phyloP scores from a whole-genome alignment of 192 early-diverging fungal genomes.

The Coemansia javaensis region DNA sequence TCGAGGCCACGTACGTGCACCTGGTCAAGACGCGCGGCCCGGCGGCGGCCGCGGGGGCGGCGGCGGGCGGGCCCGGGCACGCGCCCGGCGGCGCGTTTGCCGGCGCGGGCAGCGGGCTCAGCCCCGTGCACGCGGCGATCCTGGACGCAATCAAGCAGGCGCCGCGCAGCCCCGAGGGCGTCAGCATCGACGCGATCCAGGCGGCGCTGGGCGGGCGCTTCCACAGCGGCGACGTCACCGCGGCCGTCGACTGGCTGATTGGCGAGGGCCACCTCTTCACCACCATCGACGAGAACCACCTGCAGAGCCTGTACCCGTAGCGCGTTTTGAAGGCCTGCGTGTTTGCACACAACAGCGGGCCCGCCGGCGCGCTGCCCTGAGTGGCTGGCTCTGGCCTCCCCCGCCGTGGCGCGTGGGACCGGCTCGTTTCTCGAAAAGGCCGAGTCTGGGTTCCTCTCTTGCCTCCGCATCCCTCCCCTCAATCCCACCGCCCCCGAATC shows the following conservation, averaged over 20 bases:
- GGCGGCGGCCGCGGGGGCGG: neutral
- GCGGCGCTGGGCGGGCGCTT: constrained; percentile 32
- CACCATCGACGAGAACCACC: constrained; percentile 64
- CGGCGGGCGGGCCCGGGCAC: too few species aligned
- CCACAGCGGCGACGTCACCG: constrained; percentile 19
- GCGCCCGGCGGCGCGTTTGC: too few species aligned
- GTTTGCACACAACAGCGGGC: too few species aligned
- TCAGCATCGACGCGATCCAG: constrained; percentile 41
- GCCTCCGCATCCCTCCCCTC: too few species aligned
- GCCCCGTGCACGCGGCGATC: constrained; percentile 17
- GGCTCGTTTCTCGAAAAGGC: too few species aligned
- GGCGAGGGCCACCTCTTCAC: constrained; percentile 64
- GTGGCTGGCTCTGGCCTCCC: too few species aligned
- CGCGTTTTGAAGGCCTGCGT: neutral
- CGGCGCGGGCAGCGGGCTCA: constrained; percentile 7
- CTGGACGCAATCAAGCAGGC: constrained; percentile 18
- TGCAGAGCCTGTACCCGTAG: constrained; percentile 48
- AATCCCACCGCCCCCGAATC: neutral
- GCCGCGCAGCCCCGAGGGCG: constrained; percentile 39
- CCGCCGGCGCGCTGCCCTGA: too few species aligned
- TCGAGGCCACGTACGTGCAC: constrained; percentile 66
- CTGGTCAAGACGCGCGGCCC: constrained; percentile 49
- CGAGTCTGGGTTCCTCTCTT: too few species aligned
- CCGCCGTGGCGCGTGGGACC: too few species aligned
- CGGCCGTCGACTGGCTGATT: constrained; percentile 52